Conservation (phyloP, 148 eudicot species). For the Camellia lanceoleosa region DNA sequence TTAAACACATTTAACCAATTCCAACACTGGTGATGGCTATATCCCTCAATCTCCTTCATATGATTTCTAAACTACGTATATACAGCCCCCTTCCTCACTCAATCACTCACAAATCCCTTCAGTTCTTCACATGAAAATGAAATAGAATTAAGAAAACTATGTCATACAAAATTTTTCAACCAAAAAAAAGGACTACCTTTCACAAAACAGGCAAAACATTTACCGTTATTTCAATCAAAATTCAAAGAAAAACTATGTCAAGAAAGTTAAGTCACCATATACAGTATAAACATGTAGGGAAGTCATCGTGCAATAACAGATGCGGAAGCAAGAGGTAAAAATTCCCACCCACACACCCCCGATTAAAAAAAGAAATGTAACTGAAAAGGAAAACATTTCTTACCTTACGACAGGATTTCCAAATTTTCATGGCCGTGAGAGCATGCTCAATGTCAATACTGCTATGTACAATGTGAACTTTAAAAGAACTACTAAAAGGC, state of each 20-base stretch:
- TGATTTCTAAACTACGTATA: neutral
- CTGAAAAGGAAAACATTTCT: neutral
- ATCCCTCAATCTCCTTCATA: neutral
- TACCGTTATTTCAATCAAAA: neutral
- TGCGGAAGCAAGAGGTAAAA: neutral
- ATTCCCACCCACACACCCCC: neutral
- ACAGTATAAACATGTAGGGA: neutral
- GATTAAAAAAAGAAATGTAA: neutral
- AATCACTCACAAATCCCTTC: neutral
- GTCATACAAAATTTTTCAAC: neutral
- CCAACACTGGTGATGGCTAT: neutral
- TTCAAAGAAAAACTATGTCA: neutral
- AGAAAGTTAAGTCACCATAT: neutral
- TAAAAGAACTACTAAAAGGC: slow-evolving; percentile 55
- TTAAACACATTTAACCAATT: neutral
- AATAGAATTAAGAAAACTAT: neutral
- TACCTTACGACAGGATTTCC: slow-evolving; percentile 82
- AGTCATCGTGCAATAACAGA: neutral
- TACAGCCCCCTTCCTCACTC: neutral
- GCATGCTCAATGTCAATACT: slow-evolving; percentile 90
- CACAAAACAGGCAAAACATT: neutral
- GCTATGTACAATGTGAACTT: slow-evolving; percentile 84
- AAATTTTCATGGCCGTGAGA: slow-evolving; percentile 79
- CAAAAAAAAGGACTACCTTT: neutral
- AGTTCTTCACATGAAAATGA: neutral